phyloP scores from a whole-genome alignment of 805 yeast genomes.

The Groenewaldozyma salmanticensis region DNA sequence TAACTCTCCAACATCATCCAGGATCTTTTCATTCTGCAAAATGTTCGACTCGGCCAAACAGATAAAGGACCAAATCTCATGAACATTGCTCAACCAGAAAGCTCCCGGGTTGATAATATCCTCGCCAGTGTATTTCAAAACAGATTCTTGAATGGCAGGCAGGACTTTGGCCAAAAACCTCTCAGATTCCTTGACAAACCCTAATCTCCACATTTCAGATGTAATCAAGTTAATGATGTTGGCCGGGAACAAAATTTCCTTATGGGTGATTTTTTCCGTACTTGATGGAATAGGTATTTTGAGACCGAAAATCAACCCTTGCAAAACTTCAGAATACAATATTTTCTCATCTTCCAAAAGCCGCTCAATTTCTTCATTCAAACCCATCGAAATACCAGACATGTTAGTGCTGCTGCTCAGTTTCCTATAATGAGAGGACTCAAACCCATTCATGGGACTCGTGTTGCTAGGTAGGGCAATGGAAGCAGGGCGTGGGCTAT shows the following conservation, averaged over 20 bases:
- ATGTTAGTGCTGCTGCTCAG: constrained; percentile 38
- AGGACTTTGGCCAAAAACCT: constrained; percentile 82
- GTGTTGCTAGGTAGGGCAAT: constrained; percentile 19
- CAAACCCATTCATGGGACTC: constrained; percentile 9
- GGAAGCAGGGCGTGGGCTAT: constrained; percentile 23
- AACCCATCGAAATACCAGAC: constrained; percentile 32
- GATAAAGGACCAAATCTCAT: constrained; percentile 89
- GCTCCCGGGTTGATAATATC: constrained; percentile 88
- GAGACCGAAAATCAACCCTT: constrained; percentile 74
- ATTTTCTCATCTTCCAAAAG: constrained; percentile 25
- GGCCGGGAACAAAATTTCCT: constrained; percentile 93
- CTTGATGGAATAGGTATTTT: constrained; percentile 80
- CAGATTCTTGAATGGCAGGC: constrained; percentile 76
- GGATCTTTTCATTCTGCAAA: constrained; percentile 67
- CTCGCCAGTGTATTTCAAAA: constrained; percentile 70
- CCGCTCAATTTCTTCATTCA: constrained; percentile 26
- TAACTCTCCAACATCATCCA: constrained; percentile 76
- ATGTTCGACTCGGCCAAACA: constrained; percentile 91
- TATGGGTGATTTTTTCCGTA: constrained; percentile 71
- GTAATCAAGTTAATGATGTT: constrained; percentile 84
- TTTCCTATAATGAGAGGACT: constrained; percentile 35
- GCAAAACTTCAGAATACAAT: constrained; percentile 74
- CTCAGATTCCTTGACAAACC: constrained; percentile 86
- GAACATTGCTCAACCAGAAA: constrained; percentile 94
- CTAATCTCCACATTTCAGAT: constrained; percentile 97